Percentiles rank a stretch among this genome's conserved stretches.
phyloP scores from a whole-genome alignment of 225 moss, liverwort and hornwort species.

The Ulota crispa region DNA sequence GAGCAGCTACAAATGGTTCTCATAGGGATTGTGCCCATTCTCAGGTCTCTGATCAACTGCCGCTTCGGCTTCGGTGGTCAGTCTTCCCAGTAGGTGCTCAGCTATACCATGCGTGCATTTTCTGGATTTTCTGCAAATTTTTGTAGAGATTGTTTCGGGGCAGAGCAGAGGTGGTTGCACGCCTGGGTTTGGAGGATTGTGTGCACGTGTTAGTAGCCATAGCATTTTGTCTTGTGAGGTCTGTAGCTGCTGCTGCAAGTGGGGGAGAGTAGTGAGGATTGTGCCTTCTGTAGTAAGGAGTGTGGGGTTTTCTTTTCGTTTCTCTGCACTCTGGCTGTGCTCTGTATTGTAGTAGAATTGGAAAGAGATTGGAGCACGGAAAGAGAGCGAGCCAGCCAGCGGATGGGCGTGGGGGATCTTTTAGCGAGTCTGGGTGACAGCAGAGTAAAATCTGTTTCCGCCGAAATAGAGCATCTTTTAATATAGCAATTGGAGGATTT shows the following conservation, averaged over 20 bases:
- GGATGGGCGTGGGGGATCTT: slow-evolving; percentile 10
- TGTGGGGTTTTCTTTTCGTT: slow-evolving; percentile 18
- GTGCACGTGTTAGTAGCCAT: slow-evolving; percentile 21
- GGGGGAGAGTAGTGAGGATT: slow-evolving; percentile 23
- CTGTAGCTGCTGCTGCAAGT: slow-evolving; percentile 23
- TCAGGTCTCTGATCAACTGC: slow-evolving; percentile 60
- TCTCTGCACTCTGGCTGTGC: slow-evolving; percentile 30
- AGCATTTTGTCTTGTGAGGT: slow-evolving; percentile 24
- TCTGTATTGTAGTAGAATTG: slow-evolving; percentile 40
- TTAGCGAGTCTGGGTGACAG: slow-evolving; percentile 27
- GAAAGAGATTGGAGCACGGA: slow-evolving; percentile 27
- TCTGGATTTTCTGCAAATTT: slow-evolving; percentile 43
- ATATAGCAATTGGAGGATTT: slow-evolving; percentile 25
- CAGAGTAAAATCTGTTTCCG: slow-evolving; percentile 39
- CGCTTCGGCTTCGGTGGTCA: slow-evolving; percentile 49
- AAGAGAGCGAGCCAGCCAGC: background rate
- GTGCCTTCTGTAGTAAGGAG: background rate
- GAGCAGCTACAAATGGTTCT: slow-evolving; percentile 66
- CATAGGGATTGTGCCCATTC: slow-evolving; percentile 52
- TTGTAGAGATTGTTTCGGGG: slow-evolving; percentile 32
- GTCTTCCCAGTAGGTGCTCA: slow-evolving; percentile 42
- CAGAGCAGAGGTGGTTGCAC: slow-evolving; percentile 29
- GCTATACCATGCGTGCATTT: slow-evolving; percentile 4
- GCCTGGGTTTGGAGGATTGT: background rate
- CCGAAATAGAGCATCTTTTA: slow-evolving; percentile 21